These are phyloP conservation scores for Novymonas esmeraldas DNA, from an alignment of 208 protist species.

Conservation along the genomic window DNA sequence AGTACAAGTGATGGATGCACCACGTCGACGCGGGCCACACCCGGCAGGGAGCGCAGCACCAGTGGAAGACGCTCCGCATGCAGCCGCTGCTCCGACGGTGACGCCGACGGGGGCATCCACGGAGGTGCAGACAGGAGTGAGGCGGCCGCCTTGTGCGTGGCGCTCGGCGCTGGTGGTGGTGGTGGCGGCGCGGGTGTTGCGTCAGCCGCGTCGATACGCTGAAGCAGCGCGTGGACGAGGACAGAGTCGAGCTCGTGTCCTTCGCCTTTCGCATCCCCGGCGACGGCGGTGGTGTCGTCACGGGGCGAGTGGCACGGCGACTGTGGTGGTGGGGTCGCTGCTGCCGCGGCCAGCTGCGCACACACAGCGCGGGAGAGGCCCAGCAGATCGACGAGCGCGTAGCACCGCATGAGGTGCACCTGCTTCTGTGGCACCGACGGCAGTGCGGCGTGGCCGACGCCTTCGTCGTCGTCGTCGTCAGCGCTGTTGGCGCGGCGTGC, in stretches of 20 bases:
- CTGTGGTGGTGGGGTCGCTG: no score
- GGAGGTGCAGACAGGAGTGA: constrained; percentile 7
- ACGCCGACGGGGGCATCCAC: constrained; percentile 2
- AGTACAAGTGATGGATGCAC: constrained; percentile 23
- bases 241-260: no score
- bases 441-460: no score
- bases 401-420: constrained; percentile 13
- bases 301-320: no score
- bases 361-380: background rate
- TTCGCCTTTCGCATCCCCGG: no score
- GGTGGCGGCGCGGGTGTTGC: background rate
- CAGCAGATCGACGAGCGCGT: constrained; percentile 27
- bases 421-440: no score
- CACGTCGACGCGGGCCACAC: constrained; percentile 20
- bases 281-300: no score
- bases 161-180: background rate
- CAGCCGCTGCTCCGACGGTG: background rate
- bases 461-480: no score
- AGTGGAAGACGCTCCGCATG: constrained; percentile 11
- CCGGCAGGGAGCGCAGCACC: constrained; percentile 5
- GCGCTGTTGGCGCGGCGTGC: no score
- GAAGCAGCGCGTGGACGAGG: no score
- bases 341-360: background rate
- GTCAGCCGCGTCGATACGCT: no score
- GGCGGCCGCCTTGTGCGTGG: background rate